Base-by-base conservation (phyloP, 2,329 filamentous ascomycete genomes). In the Fusarium sublunatum region DNA sequence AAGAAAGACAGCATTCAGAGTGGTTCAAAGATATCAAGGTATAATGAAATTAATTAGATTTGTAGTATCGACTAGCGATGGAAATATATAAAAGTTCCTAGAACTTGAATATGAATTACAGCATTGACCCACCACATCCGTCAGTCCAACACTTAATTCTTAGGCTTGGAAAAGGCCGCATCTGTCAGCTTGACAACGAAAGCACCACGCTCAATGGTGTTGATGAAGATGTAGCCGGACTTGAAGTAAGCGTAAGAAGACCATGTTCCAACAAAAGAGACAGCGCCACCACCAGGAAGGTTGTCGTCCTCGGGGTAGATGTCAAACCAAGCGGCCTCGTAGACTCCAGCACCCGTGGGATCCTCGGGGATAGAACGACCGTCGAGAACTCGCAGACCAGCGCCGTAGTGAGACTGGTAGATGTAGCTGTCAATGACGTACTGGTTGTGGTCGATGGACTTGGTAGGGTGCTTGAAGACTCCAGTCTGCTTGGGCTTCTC, bases 351-450 rank as follows among this genome's bases (percentile, higher is more conserved):
- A n/a, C 81, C 82, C 1, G 79, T 79, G 1, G 80, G 79, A 31
- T 83, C 78, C 3, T 67, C 32, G 6, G 74, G 71, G 29, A 79
- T 73, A 1, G 75, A 75, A 22, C 69, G 68, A 5, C 74, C 69
- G 29, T 79, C 77, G 22, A 78, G 72, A 6, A 79, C 71, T 3
- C 77, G 76, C 9, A 84, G 75, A n/a, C 82, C 82, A 11, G 78
- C 76, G 4, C 76, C 81, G 60, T 84, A 84, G 72, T 83, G 82
- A 29, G 79, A 76, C 67, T 84, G 82, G 73, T 82, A 83, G 36
- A 74, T 73, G 39, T 79, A 73, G 13, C 76, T 79, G 58, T 82
- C 70, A 29, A 76, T 63, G 57, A 83, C 73, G 46, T 83, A 83
- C 63, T 82, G 79, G 73, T 82, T 82, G 71, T 82, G 81, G 55